Evolutionary conservation across 305 asterid genomes (phyloP), one percentile per base, ranked within the genome.

Genomic region (Fraxinus angustifolia): DNA sequence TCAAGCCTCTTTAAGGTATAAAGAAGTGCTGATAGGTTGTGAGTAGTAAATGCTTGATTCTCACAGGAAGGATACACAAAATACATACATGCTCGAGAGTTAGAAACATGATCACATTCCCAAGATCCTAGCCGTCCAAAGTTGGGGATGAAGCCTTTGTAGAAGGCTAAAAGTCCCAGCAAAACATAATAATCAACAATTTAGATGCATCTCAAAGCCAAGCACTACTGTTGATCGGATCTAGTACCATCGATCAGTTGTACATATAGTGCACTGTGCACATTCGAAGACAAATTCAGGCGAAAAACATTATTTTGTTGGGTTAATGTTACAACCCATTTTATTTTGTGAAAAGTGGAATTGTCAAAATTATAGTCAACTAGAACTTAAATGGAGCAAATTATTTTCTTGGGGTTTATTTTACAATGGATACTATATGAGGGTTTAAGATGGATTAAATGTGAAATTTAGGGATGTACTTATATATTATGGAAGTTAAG

Each of bases 51-150:
- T 10, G 34, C 73, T 80, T 12, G 79, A 11, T 45, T 40, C 53
- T 31, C 36, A 3, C 60, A 35, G 76, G 62, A 48, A 72, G 28
- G 53, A 17, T 26, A 35, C 71, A 65, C 6, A 17, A 12, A 79
- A 53, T 33, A 65, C 48, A 60, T 87, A 95, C 98, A 95, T 93
- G 98, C 87, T 95, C 98, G 84, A 95, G 71, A 3, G 99, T 95
- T 86, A 95, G 88, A 87, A 95, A 95, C 99, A 95, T 93, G 60
- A 93, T 87, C 81, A 91, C 98, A 31, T 95, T 95, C 99, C 99
- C 99, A 93, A 0, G 98, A 93, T 82, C 99, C 98, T 53, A 95
- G 92, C 72, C 98, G 90, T 62, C 98, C 98, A 81, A 95, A 93
- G 87, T 95, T 95, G 85, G 99, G 99, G 80, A 95, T 91, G 77